phyloP scores from a whole-genome alignment of 2,329 filamentous ascomycete species.

The Phialocephala sp. region DNA sequence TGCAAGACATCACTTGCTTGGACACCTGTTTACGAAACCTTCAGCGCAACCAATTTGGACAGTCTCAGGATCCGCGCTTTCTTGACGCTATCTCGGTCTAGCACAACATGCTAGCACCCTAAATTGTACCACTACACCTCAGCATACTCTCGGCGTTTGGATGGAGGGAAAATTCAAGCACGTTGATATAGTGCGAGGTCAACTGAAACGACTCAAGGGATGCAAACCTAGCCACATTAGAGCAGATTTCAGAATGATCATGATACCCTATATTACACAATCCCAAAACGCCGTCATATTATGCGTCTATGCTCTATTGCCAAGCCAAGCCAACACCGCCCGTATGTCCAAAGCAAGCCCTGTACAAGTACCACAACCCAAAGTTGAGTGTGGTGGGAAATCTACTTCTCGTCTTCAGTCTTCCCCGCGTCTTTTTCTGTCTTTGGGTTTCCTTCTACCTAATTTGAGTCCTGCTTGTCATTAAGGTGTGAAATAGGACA shows the following conservation, averaged over 20 bases:
- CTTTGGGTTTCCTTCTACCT: background rate
- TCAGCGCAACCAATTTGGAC: background rate
- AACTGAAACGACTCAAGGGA: constrained; percentile 7
- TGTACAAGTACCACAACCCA: background rate
- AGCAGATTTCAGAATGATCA: constrained; percentile 29
- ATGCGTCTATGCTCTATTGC: constrained; percentile 33
- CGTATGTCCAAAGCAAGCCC: background rate
- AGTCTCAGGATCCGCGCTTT: background rate
- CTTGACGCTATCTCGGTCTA: background rate
- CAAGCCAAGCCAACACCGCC: constrained; percentile 21
- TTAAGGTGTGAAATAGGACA: background rate
- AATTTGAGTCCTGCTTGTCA: background rate
- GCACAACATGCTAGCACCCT: background rate
- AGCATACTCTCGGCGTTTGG: constrained; percentile 29
- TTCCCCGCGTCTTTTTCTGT: background rate
- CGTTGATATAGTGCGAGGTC: background rate
- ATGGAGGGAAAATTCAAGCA: constrained; percentile 21
- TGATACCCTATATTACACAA: constrained; percentile 35
- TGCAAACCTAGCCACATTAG: constrained; percentile 22
- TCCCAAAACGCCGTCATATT: constrained; percentile 24
- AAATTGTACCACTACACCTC: constrained; percentile 33
- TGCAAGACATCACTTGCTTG: background rate
- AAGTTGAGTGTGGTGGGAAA: background rate
- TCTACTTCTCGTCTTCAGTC: background rate
- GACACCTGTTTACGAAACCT: background rate